Conservation (phyloP, 139 green algal genomes). For the Volvox reticuliferus region DNA sequence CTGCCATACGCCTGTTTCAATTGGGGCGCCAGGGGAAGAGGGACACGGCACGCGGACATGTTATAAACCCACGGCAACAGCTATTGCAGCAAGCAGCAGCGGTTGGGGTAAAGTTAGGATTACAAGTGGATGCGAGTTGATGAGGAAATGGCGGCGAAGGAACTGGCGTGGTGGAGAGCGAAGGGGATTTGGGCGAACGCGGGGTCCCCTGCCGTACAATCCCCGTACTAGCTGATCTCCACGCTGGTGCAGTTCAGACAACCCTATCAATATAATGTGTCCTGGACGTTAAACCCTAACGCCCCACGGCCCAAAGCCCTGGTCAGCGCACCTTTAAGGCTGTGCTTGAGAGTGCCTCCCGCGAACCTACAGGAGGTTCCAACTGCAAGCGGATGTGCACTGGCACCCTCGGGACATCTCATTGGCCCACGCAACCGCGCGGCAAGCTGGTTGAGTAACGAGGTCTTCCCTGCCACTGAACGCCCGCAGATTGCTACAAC, state of each 20-base stretch:
- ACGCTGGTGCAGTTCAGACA: not conserved
- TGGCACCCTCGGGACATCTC: not conserved
- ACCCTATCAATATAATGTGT: too few species aligned
- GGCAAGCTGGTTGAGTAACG: conserved; percentile 94
- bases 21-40: not conserved
- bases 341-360: not conserved
- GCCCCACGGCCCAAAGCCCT: not conserved
- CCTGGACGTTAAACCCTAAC: not conserved
- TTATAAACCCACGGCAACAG: not conserved
- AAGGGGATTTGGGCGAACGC: not conserved
- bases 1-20: conserved; percentile 72
- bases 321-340: conserved; percentile 27
- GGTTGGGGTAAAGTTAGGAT: not conserved
- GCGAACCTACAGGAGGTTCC: not conserved
- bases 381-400: too few species aligned
- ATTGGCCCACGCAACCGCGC: not conserved
- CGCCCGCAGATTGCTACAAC: conserved; percentile 92
- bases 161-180: not conserved
- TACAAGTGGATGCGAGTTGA: not conserved
- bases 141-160: not conserved
- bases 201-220: not conserved
- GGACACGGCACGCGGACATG: not conserved
- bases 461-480: conserved; percentile 93
- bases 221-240: not conserved
- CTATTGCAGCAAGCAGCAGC: not conserved